phyloP scores from a whole-genome alignment of 768 basidiomycete genomes.

The Agrocybe pediades region DNA sequence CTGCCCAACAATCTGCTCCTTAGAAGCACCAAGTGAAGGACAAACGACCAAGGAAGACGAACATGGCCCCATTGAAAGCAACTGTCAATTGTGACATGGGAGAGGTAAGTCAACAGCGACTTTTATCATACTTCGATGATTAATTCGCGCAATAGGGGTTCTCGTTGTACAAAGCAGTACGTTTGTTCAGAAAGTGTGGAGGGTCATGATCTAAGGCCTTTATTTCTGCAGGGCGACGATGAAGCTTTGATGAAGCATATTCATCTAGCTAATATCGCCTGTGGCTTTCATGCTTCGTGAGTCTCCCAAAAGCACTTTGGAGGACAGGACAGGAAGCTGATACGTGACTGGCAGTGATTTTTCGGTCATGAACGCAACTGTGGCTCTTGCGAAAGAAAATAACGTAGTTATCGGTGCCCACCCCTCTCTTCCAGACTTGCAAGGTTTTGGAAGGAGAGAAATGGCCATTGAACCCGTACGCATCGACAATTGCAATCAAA shows the following conservation, averaged over 20 bases:
- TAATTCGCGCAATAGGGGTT: conserved; percentile 38
- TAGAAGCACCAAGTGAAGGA: neutral
- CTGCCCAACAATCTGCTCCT: no score
- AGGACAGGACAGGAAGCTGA: neutral
- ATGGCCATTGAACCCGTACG: conserved; percentile 62
- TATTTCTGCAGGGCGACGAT: conserved; percentile 45
- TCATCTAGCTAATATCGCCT: conserved; percentile 64
- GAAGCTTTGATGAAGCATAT: conserved; percentile 56
- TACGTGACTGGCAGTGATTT: conserved; percentile 45
- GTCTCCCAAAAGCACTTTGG: neutral
- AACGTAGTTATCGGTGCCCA: conserved; percentile 67
- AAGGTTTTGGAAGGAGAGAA: conserved; percentile 68
- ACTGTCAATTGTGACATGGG: conserved; percentile 61
- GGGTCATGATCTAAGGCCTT: neutral
- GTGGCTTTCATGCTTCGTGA: conserved; percentile 69
- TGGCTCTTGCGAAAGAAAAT: conserved; percentile 55
- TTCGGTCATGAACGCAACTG: conserved; percentile 65
- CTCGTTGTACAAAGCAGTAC: conserved; percentile 49
- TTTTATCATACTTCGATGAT: neutral
- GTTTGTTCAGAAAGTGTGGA: neutral
- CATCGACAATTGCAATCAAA: no score
- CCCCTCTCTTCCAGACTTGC: conserved; percentile 63
- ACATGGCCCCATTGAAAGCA: conserved; percentile 30
- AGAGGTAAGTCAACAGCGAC: conserved; percentile 38
- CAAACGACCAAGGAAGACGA: no score